Evolutionary conservation across 768 basidiomycete genomes (phyloP), one percentile per base, ranked within the genome.

Genomic region (Tephrocybe sp.): DNA sequence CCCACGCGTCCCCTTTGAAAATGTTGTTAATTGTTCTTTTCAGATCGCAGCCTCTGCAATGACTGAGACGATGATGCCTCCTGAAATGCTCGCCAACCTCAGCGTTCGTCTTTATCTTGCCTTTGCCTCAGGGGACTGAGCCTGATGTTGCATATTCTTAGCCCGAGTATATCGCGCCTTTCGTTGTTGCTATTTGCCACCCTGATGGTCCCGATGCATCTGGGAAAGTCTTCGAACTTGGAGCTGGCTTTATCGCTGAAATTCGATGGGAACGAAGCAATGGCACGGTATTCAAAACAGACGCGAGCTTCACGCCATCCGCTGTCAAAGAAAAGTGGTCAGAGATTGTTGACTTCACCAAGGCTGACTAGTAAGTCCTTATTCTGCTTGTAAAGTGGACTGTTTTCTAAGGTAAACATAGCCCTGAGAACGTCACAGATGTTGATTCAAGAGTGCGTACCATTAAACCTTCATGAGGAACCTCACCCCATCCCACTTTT

Each of bases 51-150:
- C 95, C 0, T 96, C 93, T 3, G 80, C 82, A 2, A 98, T 98
- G 96, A 97, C 94, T 2, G 94, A 87, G 62, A 97, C 93, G 0
- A 75, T 95, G 59, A 91, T 98, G 89, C 90, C 96, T 8, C 87
- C 89, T 16, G 96, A 98, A 50, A 84, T 97, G 80, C 80, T 98
- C 48, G 86, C 80, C n/a, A 88, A 90, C 61, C 71, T 97, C 35
- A 85, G 86, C 66, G 88, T 87, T 65, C 23, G 72, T 59, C 11
- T n/a, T 14, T 44, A 23, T 19, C 39, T 8, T 44, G 46, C 19
- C 17, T 17, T 16, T 20, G 12, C 30, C 35, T 35, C 45, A 9
- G 4, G 19, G 65, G 14, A 60, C 40, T n/a, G 16, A 8, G 19
- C 16, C 16, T 48, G 20, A 34, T 49, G 3, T 17, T 13, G 32